Conservation (phyloP, 2,329 filamentous ascomycete genomes). For the Hypoxylon sp. region DNA sequence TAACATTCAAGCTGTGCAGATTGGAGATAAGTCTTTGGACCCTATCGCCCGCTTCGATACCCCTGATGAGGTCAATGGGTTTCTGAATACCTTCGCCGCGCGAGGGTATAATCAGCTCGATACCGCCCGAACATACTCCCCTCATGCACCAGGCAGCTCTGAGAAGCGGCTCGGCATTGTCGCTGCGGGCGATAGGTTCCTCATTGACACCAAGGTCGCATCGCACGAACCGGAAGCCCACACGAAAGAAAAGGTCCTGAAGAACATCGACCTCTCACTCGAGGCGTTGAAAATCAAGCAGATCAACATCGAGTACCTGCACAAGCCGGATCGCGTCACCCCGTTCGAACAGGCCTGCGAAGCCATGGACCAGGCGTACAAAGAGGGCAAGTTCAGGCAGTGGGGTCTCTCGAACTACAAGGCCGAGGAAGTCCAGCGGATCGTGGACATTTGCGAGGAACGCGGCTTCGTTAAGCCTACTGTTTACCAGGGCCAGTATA, state of each 20-base stretch:
- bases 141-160: slow-evolving; percentile 52
- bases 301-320: slow-evolving; percentile 49
- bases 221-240: background rate
- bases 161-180: slow-evolving; percentile 33
- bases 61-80: slow-evolving; percentile 31
- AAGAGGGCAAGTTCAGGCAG: slow-evolving; percentile 51
- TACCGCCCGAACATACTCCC: slow-evolving; percentile 55
- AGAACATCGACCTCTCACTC: slow-evolving; percentile 55
- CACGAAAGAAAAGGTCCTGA: background rate
- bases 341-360: slow-evolving; percentile 59
- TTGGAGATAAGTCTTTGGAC: slow-evolving; percentile 33
- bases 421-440: slow-evolving; percentile 60
- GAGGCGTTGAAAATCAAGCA: slow-evolving; percentile 47
- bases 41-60: slow-evolving; percentile 38
- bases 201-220: slow-evolving; percentile 8
- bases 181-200: background rate
- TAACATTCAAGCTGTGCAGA: slow-evolving; percentile 1
- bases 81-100: slow-evolving; percentile 37
- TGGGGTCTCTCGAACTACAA: slow-evolving; percentile 65
- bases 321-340: slow-evolving; percentile 62
- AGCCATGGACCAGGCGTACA: slow-evolving; percentile 60
- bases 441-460: slow-evolving; percentile 61
- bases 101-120: slow-evolving; percentile 58
- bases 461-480: slow-evolving; percentile 60
- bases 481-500: slow-evolving; percentile 66